These are phyloP conservation scores for Cruciata laevipes DNA, from an alignment of 257 asterid species.

Conservation along the genomic window DNA sequence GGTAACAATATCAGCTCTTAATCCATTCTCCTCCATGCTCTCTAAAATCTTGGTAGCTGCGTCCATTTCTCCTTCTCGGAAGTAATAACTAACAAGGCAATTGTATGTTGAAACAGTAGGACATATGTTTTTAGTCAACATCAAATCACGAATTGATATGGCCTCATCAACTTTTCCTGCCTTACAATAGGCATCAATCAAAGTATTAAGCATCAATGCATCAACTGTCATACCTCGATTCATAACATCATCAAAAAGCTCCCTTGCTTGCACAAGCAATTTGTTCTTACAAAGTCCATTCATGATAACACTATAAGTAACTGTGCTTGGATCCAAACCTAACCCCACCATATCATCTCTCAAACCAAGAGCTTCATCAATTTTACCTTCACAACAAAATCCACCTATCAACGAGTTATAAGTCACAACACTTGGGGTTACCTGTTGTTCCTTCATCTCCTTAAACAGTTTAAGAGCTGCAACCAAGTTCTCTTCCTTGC, in stretches of 20 bases:
- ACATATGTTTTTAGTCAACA: conserved; percentile 44
- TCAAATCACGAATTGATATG: conserved; percentile 31
- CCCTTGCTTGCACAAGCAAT: conserved; percentile 55
- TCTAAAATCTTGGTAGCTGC: conserved; percentile 42
- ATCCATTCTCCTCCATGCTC: conserved; percentile 60
- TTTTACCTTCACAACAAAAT: conserved; percentile 45
- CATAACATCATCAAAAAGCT: conserved; percentile 46
- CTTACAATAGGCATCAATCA: conserved; percentile 69
- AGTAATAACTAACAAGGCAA: conserved; percentile 68
- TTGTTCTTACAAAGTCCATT: conserved; percentile 55
- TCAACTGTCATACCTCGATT: conserved; percentile 39
- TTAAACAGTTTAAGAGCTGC: conserved; percentile 49
- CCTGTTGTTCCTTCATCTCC: conserved; percentile 55
- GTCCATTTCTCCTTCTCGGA: conserved; percentile 36
- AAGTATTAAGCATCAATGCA: conserved; percentile 50
- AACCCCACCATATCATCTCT: conserved; percentile 51
- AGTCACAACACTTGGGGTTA: conserved; percentile 45
- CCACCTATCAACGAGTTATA: conserved; percentile 65
- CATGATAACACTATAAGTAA: conserved; percentile 55
- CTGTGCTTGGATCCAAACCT: conserved; percentile 56
- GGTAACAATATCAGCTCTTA: conserved; percentile 59
- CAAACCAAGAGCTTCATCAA: conserved; percentile 51
- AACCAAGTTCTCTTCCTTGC: conserved; percentile 61
- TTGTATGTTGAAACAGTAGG: conserved; percentile 76
- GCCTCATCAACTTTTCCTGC: conserved; percentile 60